These are phyloP conservation scores for Thoreauomyces humboldtii DNA, from an alignment of 192 early-diverging fungal genomes.

Conservation along the genomic window DNA sequence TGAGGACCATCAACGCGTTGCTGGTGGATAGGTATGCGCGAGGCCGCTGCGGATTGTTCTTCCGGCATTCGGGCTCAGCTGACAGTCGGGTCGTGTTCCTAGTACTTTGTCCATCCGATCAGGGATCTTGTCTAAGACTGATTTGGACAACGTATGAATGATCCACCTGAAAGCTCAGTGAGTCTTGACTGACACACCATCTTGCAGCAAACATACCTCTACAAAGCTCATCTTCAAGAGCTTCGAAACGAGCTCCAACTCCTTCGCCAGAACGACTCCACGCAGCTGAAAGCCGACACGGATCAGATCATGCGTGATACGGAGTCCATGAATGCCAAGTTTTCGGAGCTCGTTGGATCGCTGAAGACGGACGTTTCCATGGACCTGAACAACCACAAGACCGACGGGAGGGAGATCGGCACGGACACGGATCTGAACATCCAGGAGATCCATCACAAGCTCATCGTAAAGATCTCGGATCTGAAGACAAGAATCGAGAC, in stretches of 20 bases:
- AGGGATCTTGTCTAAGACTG: constrained; percentile 65
- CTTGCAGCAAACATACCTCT: constrained; percentile 62
- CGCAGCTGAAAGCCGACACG: constrained; percentile 69
- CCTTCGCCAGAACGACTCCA: constrained; percentile 41
- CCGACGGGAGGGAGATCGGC: constrained; percentile 75
- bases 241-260: constrained; percentile 40
- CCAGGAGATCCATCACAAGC: constrained; percentile 82
- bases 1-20: constrained; percentile 70
- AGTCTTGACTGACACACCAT: background rate
- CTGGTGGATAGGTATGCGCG: constrained; percentile 63
- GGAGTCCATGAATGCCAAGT: constrained; percentile 68
- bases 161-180: no score
- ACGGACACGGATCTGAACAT: constrained; percentile 58
- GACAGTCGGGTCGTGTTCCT: no score
- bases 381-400: constrained; percentile 87
- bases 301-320: constrained; percentile 75
- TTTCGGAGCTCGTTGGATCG: constrained; percentile 73
- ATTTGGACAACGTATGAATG: constrained; percentile 71
- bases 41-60: background rate
- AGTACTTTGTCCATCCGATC: constrained; percentile 47
- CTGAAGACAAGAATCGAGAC: constrained; percentile 87
- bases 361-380: constrained; percentile 84
- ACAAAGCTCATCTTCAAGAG: constrained; percentile 79
- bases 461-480: constrained; percentile 75
- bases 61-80: no score